Conservation (phyloP, 2,329 filamentous ascomycete genomes). For the Dactylellina haptotyla region DNA sequence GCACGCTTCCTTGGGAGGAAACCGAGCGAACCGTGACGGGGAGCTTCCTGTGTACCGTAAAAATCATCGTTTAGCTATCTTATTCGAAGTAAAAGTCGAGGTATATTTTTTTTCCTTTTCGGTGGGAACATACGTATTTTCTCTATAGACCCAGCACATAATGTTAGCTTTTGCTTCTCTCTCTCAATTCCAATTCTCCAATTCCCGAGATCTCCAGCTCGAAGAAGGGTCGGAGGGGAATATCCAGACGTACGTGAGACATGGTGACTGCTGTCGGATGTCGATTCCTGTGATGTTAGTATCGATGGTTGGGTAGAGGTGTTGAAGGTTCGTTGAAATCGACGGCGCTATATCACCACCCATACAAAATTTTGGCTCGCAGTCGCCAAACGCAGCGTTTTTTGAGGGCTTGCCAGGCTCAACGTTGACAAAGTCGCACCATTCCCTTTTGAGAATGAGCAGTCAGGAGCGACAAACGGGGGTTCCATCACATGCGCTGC, state of each 20-base stretch:
- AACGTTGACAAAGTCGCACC: background rate
- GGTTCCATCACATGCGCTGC: constrained; percentile 6
- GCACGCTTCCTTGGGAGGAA: constrained; percentile 75
- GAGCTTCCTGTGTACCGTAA: constrained; percentile 79
- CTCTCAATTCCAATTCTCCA: background rate
- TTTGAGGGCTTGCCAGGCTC: constrained; percentile 31
- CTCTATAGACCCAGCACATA: constrained; percentile 51
- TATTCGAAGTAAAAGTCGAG: constrained; percentile 47
- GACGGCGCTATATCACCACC: constrained; percentile 40
- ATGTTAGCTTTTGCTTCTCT: constrained; percentile 36
- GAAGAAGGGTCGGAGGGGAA: background rate
- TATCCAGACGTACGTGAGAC: constrained; percentile 57
- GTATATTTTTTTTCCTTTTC: background rate
- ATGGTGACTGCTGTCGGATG: constrained; percentile 54
- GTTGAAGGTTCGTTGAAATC: constrained; percentile 36
- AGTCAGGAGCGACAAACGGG: constrained; percentile 31
- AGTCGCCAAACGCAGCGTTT: constrained; percentile 27
- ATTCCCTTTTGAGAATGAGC: constrained; percentile 48
- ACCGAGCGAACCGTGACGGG: constrained; percentile 92
- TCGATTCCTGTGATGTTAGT: constrained; percentile 51
- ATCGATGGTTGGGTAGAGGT: constrained; percentile 33
- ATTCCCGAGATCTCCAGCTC: constrained; percentile 27
- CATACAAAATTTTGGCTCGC: constrained; percentile 47
- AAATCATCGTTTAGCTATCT: constrained; percentile 33
- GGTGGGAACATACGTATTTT: constrained; percentile 58